These are phyloP conservation scores for Aspergillus chevalieri DNA, from an alignment of 2,329 filamentous ascomycete genomes.

Conservation along the genomic window DNA sequence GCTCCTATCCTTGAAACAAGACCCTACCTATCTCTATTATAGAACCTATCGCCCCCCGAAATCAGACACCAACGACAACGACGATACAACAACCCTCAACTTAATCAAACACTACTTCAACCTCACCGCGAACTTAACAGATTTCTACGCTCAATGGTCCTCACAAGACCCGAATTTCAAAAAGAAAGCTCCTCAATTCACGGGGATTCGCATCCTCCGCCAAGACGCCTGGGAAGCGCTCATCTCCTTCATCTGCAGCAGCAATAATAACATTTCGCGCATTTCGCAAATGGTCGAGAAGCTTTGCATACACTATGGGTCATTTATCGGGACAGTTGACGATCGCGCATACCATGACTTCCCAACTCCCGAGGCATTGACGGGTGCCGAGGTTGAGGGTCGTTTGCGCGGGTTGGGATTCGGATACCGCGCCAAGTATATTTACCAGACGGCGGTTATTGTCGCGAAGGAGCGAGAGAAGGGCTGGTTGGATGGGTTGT, in stretches of 20 bases:
- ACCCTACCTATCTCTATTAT: constrained; percentile 72
- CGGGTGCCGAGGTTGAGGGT: constrained; percentile 66
- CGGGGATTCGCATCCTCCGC: constrained; percentile 82
- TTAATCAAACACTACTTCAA: constrained; percentile 84
- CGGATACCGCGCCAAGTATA: constrained; percentile 90
- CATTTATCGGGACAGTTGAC: constrained; percentile 64
- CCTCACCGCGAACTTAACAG: constrained; percentile 65
- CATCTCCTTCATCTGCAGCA: constrained; percentile 93
- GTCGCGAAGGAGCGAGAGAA: constrained; percentile 61
- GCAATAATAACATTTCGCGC: constrained; percentile 93
- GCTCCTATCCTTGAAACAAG: constrained; percentile 78
- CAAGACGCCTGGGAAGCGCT: constrained; percentile 96
- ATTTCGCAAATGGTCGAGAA: constrained; percentile 98
- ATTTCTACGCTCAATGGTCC: constrained; percentile 84
- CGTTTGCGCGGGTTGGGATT: constrained; percentile 80
- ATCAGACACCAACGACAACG: constrained; percentile 12
- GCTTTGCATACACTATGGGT: constrained; percentile 78
- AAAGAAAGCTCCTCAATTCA: constrained; percentile 77
- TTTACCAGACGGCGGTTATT: constrained; percentile 75
- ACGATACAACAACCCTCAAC: constrained; percentile 64
- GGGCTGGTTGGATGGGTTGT: constrained; percentile 70
- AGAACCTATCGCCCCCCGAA: constrained; percentile 55
- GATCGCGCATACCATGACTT: constrained; percentile 79
- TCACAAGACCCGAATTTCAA: constrained; percentile 79
- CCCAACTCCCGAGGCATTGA: constrained; percentile 68